Evolutionary conservation across 169 alveolate genomes (phyloP), one percentile per base, ranked within the genome.

Genomic region (Cryptosporidium ubiquitum): DNA sequence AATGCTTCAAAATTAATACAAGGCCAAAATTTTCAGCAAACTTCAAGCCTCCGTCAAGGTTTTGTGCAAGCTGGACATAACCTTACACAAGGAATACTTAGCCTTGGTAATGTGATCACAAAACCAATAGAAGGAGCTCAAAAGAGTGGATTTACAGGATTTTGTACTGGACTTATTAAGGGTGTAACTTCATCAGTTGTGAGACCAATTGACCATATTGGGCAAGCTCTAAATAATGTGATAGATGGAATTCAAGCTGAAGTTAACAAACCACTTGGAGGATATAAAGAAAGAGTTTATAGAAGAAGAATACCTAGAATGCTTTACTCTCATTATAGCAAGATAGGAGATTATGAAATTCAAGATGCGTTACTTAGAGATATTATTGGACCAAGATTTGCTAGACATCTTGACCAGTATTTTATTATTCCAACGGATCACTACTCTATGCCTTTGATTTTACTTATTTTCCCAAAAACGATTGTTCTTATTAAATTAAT

Each of bases 41-140:
- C 94, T 20, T 86, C 94, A 7, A 94, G 93, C 84, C 92, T 96
- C 93, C 91, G 94, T 26, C 96, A 95, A 84, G 97, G 98, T 3
- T 91, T 96, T 70, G 60, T 92, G 23, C 92, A 93, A 55, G 97
- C 97, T 31, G 96, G 96, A 3, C 94, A 94, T 73, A 93, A 94
- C 85, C 85, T 96, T 44, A 97, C 97, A 0, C 97, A 96, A 73
- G 98, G 98, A 14, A 91, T 96, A 68, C 89, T 95, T 85, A 92
- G 96, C 35, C 94, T 96, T 35, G 93, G 97, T 3, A 95, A 95
- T 91, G 93, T 96, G 84, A 95, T 96, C 39, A 95, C 97, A 23
- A 95, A 96, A 84, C 98, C 98, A 52, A 94, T 95, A 55, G 97
- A 95, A 69, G 98, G 98, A 31, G 97, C 97, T 20, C 98, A 95